Evolutionary conservation across 2,329 filamentous ascomycete genomes (phyloP).

Genomic region (Trichoderma sp.): DNA sequence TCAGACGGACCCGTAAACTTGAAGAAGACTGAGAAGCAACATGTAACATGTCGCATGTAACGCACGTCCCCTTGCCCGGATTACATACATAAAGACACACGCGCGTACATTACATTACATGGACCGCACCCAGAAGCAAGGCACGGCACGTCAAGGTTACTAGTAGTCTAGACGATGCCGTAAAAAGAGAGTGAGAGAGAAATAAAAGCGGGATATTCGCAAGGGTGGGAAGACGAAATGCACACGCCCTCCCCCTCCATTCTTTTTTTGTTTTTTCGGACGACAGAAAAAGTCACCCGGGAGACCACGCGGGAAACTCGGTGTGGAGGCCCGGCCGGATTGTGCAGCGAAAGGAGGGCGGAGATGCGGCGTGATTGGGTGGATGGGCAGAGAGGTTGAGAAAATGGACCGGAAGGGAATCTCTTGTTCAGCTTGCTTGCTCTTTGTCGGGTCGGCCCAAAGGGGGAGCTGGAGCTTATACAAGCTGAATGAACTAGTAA

Average conservation of each 20-base stretch:
- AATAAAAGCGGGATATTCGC: not conserved
- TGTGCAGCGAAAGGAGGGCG: not conserved
- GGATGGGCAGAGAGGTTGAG: not conserved
- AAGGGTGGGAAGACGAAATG: not conserved
- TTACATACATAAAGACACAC: not conserved
- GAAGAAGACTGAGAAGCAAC: not conserved
- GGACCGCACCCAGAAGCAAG: not conserved
- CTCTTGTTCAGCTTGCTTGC: not conserved
- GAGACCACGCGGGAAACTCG: conserved; percentile 15
- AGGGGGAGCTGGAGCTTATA: not conserved
- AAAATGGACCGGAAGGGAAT: conserved; percentile 9
- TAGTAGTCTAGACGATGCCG: not conserved
- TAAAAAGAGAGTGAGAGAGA: not conserved
- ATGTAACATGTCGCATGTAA: not conserved
- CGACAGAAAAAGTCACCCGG: conserved; percentile 3
- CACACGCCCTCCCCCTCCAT: not conserved
- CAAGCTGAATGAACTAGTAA: not conserved
- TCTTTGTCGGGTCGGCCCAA: not conserved
- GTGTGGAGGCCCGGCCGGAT: conserved; percentile 8
- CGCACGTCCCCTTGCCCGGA: not conserved
- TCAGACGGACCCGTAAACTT: not conserved
- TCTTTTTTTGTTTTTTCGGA: not conserved
- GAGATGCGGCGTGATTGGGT: conserved; percentile 1
- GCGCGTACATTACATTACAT: not conserved
- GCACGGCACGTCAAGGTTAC: not conserved